Percentiles rank a stretch among this genome's conserved stretches.
Conservation (phyloP, 306 rosid species). For the Delonix regia region DNA sequence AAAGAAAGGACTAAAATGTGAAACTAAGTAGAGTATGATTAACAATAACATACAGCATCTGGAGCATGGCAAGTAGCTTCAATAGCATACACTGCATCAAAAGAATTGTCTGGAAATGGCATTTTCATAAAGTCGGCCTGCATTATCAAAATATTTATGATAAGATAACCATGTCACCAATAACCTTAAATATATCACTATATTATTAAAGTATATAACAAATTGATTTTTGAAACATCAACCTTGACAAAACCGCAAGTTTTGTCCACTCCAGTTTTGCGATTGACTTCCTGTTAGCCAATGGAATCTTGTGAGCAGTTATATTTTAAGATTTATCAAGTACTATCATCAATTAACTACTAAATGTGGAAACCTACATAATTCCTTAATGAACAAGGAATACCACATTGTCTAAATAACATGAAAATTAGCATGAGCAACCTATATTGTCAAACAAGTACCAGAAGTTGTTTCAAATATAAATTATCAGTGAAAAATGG, state of each 20-base stretch:
- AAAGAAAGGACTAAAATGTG: neutral
- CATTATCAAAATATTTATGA: slow-evolving; percentile 30
- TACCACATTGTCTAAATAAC: neutral
- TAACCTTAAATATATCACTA: neutral
- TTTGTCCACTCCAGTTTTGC: slow-evolving; percentile 55
- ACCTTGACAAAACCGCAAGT: slow-evolving; percentile 78
- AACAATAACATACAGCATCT: slow-evolving; percentile 62
- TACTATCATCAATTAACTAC: neutral
- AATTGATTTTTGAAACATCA: slow-evolving; percentile 24
- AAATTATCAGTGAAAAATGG: slow-evolving; percentile 3
- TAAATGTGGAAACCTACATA: neutral
- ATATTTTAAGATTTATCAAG: neutral
- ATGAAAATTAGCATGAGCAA: neutral
- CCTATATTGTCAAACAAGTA: neutral
- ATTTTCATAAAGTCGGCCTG: slow-evolving; percentile 99
- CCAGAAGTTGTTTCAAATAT: slow-evolving; percentile 1
- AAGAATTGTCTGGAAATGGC: slow-evolving; percentile 80
- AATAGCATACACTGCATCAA: slow-evolving; percentile 95
- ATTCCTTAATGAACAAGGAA: slow-evolving; percentile 15
- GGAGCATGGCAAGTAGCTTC: slow-evolving; percentile 99
- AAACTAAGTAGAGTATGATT: slow-evolving; percentile 3
- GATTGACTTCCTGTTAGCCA: slow-evolving; percentile 61
- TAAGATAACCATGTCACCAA: slow-evolving; percentile 20
- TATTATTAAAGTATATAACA: slow-evolving; percentile 7
- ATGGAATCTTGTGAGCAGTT: slow-evolving; percentile 12